A percentile compares a stretch with the other conserved stretches of the same genome.
These are phyloP conservation scores for Lentinula novae-zelandiae DNA, from an alignment of 1,284 basidiomycete genomes.

Conservation along the genomic window DNA sequence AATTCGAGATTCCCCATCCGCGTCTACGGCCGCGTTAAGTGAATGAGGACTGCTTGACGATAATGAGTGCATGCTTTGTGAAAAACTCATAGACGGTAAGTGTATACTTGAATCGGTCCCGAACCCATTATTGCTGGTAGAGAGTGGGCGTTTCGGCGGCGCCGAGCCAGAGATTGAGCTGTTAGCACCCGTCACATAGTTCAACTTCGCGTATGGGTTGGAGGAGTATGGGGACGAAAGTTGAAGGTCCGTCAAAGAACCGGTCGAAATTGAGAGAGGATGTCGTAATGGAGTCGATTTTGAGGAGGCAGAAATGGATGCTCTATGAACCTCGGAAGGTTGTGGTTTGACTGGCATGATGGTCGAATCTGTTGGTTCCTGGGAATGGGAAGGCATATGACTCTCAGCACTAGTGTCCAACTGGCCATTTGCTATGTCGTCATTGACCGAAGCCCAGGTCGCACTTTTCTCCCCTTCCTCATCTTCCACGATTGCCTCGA, in stretches of 20 bases:
- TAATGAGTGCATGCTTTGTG: background rate
- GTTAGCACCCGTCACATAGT: background rate
- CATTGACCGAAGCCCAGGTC: conserved; percentile 7
- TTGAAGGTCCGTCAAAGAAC: background rate
- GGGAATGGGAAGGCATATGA: background rate
- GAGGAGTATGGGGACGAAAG: background rate
- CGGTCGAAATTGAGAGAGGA: background rate
- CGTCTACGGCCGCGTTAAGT: background rate
- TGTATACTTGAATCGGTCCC: background rate
- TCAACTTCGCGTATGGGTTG: background rate
- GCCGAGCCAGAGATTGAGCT: background rate
- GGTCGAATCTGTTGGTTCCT: background rate
- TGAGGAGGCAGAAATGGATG: background rate
- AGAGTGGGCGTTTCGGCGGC: conserved; percentile 1
- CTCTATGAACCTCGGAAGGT: background rate
- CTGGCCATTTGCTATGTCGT: background rate
- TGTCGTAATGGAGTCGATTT: background rate
- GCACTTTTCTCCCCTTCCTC: conserved; percentile 17
- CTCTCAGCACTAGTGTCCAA: background rate
- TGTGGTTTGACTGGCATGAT: background rate
- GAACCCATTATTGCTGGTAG: background rate
- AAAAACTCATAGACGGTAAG: background rate
- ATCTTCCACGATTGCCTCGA: conserved; percentile 20
- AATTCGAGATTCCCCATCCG: background rate
- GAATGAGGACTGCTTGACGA: background rate